Evolutionary conservation across 306 rosid species (phyloP).

Genomic region (Herpetospermum pedunculosum): DNA sequence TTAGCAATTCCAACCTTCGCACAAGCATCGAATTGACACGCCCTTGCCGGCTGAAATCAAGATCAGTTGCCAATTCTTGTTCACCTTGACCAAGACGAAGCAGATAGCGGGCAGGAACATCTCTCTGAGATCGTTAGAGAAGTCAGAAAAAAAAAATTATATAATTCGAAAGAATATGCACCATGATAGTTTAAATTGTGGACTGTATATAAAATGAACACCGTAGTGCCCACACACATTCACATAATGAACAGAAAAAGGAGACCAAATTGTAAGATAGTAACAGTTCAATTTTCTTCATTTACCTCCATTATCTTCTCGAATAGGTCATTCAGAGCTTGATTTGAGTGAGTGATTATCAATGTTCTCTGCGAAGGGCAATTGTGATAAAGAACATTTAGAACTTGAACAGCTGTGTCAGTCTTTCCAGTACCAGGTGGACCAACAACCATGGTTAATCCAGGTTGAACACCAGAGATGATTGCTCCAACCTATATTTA

Average conservation of each 20-base stretch:
- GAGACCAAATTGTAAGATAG: background rate
- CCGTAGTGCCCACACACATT: background rate
- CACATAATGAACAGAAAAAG: background rate
- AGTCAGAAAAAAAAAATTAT: background rate
- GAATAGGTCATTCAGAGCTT: slow-evolving; percentile 91
- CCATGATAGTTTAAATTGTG: background rate
- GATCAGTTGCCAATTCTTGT: slow-evolving; percentile 97
- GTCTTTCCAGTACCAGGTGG: slow-evolving; percentile 99
- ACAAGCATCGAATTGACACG: slow-evolving; percentile 99
- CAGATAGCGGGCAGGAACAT: slow-evolving; percentile 96
- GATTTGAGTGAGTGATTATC: slow-evolving; percentile 93
- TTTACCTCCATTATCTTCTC: slow-evolving; percentile 94
- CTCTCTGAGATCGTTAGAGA: slow-evolving; percentile 50
- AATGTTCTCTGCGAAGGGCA: slow-evolving; percentile 96
- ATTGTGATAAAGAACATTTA: slow-evolving; percentile 92
- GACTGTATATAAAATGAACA: background rate
- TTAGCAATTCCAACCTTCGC: slow-evolving; percentile 68
- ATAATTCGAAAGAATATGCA: background rate
- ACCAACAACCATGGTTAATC: slow-evolving; percentile 96
- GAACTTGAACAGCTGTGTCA: slow-evolving; percentile 94
- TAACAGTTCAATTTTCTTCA: background rate
- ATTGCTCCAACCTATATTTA: slow-evolving; percentile 67
- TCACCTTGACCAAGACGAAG: slow-evolving; percentile 99
- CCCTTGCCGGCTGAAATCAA: slow-evolving; percentile 96
- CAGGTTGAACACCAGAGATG: slow-evolving; percentile 93